Evolutionary conservation across 306 rosid genomes (phyloP), one percentile per base, ranked within the genome.

Genomic region (Rubus parviflorus): DNA sequence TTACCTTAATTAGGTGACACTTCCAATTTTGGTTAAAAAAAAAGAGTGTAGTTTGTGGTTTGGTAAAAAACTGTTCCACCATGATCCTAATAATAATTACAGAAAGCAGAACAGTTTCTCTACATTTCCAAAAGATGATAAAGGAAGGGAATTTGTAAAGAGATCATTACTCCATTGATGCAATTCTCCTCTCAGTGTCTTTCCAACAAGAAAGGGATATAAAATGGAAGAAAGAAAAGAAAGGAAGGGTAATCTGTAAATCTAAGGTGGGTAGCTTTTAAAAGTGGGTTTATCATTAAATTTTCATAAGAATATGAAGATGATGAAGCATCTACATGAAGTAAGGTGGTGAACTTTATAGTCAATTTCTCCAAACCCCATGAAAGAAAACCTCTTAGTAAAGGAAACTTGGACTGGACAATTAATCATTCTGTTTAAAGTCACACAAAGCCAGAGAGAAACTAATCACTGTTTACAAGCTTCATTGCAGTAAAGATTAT

Each of bases 261-360:
- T 52, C 41, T n/a, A 20, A 38, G 72, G 73, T 79, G 76, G 75
- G 72, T 72, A 58, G 82, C 78, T 10, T 88, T 83, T 81, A 77
- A 72, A 77, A 74, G 86, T 76, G 87, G 82, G 75, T 42, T 48
- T 46, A 2, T 41, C 25, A 63, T 30, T 61, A 71, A 85, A 73
- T 57, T 58, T 72, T 74, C 82, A 68, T 69, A 70, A 77, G 80
- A 61, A 66, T 77, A 72, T 16, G 63, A 64, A 75, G 79, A 72
- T 12, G 72, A 68, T 12, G 72, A 68, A 76, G 79, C 68, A 74
- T 75, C 83, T 69, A 86, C 76, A 82, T 85, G 77, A 61, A 67
- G 43, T 30, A 74, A 56, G 75, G 66, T 73, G 74, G 25, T 54
- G 52, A 74, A 8, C 83, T 81, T 83, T 73, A 30, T 37, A 48